Evolutionary conservation across 2,329 filamentous ascomycete species (phyloP).

Genomic region (Pseudohalonectria lignicola): DNA sequence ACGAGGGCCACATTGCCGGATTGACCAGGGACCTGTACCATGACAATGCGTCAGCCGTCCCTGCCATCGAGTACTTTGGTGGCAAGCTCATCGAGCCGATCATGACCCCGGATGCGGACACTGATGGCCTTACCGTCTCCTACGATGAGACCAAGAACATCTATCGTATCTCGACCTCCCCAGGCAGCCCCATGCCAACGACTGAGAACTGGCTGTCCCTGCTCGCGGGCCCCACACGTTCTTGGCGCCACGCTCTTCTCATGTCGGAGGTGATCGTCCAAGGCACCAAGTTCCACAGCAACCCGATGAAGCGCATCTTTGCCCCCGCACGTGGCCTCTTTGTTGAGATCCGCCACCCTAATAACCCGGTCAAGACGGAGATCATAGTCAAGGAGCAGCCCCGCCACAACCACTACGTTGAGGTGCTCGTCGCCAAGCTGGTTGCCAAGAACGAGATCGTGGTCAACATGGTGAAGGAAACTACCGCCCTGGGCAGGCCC

Average conservation of each 20-base stretch:
- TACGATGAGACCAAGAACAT: constrained; percentile 70
- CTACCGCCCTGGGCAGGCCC: constrained; percentile 72
- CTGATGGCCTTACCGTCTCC: constrained; percentile 63
- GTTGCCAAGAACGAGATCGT: constrained; percentile 67
- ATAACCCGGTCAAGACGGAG: constrained; percentile 70
- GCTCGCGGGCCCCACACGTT: constrained; percentile 74
- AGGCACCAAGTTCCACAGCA: constrained; percentile 93
- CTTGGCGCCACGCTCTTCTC: constrained; percentile 92
- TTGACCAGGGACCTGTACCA: constrained; percentile 73
- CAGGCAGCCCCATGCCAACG: constrained; percentile 64
- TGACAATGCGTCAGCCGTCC: constrained; percentile 62
- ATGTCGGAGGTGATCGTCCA: constrained; percentile 90
- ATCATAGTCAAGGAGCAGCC: constrained; percentile 84
- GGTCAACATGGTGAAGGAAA: constrained; percentile 86
- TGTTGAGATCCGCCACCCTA: constrained; percentile 76
- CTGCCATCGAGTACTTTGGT: constrained; percentile 88
- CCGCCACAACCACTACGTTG: constrained; percentile 73
- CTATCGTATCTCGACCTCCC: constrained; percentile 70
- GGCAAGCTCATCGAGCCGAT: constrained; percentile 68
- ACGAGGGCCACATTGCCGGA: constrained; percentile 73
- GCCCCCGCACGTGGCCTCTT: constrained; percentile 76
- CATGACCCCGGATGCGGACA: constrained; percentile 65
- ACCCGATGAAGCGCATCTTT: constrained; percentile 87
- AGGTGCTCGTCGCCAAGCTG: constrained; percentile 78
- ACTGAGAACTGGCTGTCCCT: constrained; percentile 79